A percentile compares a stretch with the other conserved stretches of the same genome.
These are phyloP conservation scores for Coemansia pectinata DNA, from an alignment of 192 early-diverging fungal genomes.

Conservation along the genomic window DNA sequence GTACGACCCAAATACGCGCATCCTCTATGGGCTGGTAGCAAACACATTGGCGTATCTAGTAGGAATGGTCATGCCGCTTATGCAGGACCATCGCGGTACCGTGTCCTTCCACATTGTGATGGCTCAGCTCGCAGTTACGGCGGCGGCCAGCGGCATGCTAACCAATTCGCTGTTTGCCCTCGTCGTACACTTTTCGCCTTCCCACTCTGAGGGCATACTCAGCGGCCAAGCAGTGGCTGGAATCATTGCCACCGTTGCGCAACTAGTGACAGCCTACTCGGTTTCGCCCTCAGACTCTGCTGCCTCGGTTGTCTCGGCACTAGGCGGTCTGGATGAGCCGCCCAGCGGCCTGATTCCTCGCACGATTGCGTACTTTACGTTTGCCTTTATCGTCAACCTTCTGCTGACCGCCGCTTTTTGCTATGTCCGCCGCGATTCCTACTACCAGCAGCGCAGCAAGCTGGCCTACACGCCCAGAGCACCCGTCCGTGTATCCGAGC, in stretches of 20 bases:
- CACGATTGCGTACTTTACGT: constrained; percentile 51
- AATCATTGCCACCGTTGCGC: constrained; percentile 63
- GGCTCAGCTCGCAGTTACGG: constrained; percentile 59
- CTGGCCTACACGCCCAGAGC: constrained; percentile 15
- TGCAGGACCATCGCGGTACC: constrained; percentile 49
- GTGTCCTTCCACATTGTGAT: constrained; percentile 66
- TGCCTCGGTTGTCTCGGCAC: background rate
- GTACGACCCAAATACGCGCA: constrained; percentile 40
- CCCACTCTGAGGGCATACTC: constrained; percentile 72
- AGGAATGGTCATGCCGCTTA: constrained; percentile 55
- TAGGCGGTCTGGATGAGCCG: background rate
- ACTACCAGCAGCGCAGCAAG: constrained; percentile 45
- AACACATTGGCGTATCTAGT: constrained; percentile 58
- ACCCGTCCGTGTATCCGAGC: background rate
- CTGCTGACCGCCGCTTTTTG: constrained; percentile 32
- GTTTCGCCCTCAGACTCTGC: constrained; percentile 18
- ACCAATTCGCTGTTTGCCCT: constrained; percentile 71
- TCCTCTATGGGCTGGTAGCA: constrained; percentile 54
- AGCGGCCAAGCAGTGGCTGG: constrained; percentile 68
- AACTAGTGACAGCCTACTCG: constrained; percentile 61
- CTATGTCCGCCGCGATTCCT: constrained; percentile 30
- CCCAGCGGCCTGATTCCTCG: constrained; percentile 23
- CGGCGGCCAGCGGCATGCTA: constrained; percentile 62
- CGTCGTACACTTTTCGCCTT: constrained; percentile 67
- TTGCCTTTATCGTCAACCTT: constrained; percentile 41